Evolutionary conservation across 2,329 filamentous ascomycete species (phyloP), one percentile per base, ranked within the genome.

Genomic region (Fusarium albosuccineum): DNA sequence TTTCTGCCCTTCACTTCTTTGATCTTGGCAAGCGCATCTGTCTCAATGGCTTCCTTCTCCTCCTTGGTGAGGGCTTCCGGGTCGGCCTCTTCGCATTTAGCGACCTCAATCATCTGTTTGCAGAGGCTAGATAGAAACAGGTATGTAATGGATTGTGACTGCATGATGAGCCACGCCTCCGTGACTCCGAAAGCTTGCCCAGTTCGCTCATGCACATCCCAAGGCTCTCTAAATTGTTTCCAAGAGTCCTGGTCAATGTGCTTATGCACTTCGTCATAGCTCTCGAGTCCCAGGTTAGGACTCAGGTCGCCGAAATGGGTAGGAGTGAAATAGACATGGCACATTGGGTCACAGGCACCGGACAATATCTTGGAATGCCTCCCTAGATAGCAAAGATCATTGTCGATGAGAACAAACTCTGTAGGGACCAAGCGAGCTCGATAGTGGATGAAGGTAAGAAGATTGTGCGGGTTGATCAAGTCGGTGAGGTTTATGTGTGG

Each of bases 401-500:
- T 58, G 17, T 74, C 71, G 11, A 58, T 9, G 11, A 22, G 45
- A 6, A 49, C 44, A 44, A 64, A 73, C 4, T 58, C 42, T 4
- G 22, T 22, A 4, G 58, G 71, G 7, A 17, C 16, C 29, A 52
- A 16, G 33, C 67, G 63, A 22, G 56, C 69, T 6, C 71, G 69
- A 37, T 57, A 34, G 30, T 73, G 67, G 27, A 73, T 69, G 34
- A 73, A 73, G 4, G 22, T 58, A 44, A 70, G 56, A 16, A 73
- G 54, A 27, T 69, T 64, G 6, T 27, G n/a, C 2, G 63, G 61
- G 16, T 67, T 52, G 2, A 40, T 39, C 9, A 73, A 46, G 26
- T 74, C 71, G 5, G 51, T 37, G 10, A 59, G 27, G 30, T 71
- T 73, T 39, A 73, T 69, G 27, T 74, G 70, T 3, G 71, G 63